Conservation (phyloP, 2,329 filamentous ascomycete species). For the Xylariomycetidae sp. region DNA sequence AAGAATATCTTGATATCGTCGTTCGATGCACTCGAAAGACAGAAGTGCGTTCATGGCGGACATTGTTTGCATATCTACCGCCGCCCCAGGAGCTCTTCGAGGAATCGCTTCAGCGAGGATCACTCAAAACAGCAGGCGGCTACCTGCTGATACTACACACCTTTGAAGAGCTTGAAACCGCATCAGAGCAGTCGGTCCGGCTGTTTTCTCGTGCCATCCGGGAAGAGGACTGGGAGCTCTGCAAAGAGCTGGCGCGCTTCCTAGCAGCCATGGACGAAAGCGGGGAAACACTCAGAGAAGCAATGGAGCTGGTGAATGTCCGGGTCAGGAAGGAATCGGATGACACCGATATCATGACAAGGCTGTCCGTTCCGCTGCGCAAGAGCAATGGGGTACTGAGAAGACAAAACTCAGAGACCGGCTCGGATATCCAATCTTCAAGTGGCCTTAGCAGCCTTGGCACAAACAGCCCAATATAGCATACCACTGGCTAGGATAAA, state of each 20-base stretch:
- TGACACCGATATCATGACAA: conserved; percentile 24
- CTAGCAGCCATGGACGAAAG: conserved; percentile 85
- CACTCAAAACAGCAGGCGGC: conserved; percentile 89
- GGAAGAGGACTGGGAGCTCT: conserved; percentile 90
- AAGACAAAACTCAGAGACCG: conserved; percentile 23
- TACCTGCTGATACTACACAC: conserved; percentile 95
- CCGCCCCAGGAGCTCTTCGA: conserved; percentile 90
- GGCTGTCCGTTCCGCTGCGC: conserved; percentile 27
- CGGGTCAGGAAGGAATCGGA: conserved; percentile 28
- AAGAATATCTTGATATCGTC: conserved; percentile 87
- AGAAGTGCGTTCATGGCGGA: conserved; percentile 90
- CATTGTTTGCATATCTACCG: conserved; percentile 84
- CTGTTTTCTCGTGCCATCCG: conserved; percentile 74
- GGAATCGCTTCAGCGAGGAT: conserved; percentile 77
- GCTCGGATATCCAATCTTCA: conserved; percentile 24
- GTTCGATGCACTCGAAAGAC: conserved; percentile 97
- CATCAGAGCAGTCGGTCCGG: conserved; percentile 72
- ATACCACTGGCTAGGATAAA: too few relatives aligned
- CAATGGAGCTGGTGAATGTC: conserved; percentile 57
- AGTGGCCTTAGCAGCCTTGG: conserved; percentile 26
- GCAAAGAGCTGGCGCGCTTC: conserved; percentile 92
- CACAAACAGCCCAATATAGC: conserved; percentile 23
- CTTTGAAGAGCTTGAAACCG: conserved; percentile 61
- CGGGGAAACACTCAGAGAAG: conserved; percentile 70
- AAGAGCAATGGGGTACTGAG: conserved; percentile 18